A percentile compares a stretch with the other conserved stretches of the same genome.
These are phyloP conservation scores for Exophiala bonariae DNA, from an alignment of 2,329 filamentous ascomycete genomes.

Conservation along the genomic window DNA sequence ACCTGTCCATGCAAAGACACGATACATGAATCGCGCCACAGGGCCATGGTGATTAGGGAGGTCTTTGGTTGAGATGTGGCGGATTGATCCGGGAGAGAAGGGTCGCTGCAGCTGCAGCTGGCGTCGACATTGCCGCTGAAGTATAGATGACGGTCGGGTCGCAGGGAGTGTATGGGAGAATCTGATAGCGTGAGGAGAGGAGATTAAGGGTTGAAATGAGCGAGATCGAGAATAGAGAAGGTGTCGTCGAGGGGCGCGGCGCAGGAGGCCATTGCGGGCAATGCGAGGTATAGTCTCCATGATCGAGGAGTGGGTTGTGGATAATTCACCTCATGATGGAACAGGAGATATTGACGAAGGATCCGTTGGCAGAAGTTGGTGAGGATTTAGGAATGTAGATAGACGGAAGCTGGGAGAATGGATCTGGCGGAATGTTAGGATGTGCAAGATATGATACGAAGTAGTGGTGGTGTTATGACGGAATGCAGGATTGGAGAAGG, in stretches of 20 bases:
- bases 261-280: constrained; percentile 10
- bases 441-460: too few relatives aligned
- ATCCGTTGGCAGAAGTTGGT: too few relatives aligned
- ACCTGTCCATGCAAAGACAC: constrained; percentile 70
- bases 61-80: constrained; percentile 34
- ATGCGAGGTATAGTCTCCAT: constrained; percentile 23
- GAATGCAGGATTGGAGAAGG: background rate
- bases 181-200: constrained; percentile 6
- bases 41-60: constrained; percentile 35
- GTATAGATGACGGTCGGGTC: background rate
- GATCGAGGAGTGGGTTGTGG: constrained; percentile 5
- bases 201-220: background rate
- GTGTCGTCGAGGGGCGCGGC: constrained; percentile 6
- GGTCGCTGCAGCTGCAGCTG: background rate
- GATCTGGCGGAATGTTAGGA: too few relatives aligned
- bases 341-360: background rate
- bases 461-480: background rate
- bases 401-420: background rate
- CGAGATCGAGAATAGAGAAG: constrained; percentile 8
- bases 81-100: constrained; percentile 6
- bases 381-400: too few relatives aligned
- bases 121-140: too few relatives aligned
- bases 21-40: constrained; percentile 60
- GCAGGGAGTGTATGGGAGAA: background rate
- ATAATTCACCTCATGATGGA: constrained; percentile 17